These are phyloP conservation scores for Xylariaceae sp. DNA, from an alignment of 2,329 filamentous ascomycete genomes.

Conservation along the genomic window DNA sequence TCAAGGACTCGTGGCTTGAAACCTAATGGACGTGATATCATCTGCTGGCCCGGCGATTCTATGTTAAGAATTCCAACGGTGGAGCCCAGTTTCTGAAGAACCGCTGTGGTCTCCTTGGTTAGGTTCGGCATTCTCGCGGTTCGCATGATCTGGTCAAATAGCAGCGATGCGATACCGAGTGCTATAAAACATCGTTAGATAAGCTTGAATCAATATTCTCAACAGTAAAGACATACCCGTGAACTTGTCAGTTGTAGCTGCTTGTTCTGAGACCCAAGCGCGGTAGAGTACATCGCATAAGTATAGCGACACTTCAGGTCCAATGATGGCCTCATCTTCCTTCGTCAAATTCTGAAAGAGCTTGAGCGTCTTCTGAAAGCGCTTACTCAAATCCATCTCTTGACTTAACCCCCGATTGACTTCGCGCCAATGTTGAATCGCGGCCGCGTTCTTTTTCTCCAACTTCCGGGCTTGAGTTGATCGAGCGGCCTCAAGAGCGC, in stretches of 20 bases:
- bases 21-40: conserved; percentile 10
- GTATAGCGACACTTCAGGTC: conserved; percentile 36
- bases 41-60: conserved; percentile 1
- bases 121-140: conserved; percentile 13
- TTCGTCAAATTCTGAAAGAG: conserved; percentile 43
- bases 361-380: conserved; percentile 47
- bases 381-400: conserved; percentile 38
- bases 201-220: neutral
- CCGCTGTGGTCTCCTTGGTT: conserved; percentile 15
- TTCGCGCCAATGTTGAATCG: conserved; percentile 42
- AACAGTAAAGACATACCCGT: conserved; percentile 15
- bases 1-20: conserved; percentile 9
- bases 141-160: conserved; percentile 20
- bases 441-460: conserved; percentile 27
- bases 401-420: conserved; percentile 45
- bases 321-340: conserved; percentile 29
- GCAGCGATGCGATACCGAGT: conserved; percentile 17
- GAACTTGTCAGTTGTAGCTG: neutral
- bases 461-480: conserved; percentile 36
- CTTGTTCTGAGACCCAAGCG: conserved; percentile 14
- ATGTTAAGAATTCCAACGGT: conserved; percentile 13
- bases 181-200: conserved; percentile 7
- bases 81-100: conserved; percentile 10
- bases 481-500: conserved; percentile 34
- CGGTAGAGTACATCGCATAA: conserved; percentile 34